Evolutionary conservation across 1,139 yeast genomes (phyloP).

Genomic region (Debaryomyces sp.): DNA sequence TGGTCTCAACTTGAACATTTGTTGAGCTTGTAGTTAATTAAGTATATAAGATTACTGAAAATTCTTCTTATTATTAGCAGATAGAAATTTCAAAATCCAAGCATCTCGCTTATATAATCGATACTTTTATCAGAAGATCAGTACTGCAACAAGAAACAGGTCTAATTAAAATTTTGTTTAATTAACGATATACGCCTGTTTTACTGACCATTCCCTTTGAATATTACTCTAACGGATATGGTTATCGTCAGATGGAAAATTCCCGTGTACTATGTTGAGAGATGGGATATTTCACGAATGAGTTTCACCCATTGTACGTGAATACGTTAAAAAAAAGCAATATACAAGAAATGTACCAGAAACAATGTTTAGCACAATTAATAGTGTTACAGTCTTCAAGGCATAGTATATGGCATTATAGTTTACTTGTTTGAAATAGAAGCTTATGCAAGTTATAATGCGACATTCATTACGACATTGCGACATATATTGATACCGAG

Average conservation of each 20-base stretch:
- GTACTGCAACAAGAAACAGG: not conserved
- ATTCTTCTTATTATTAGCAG: not conserved
- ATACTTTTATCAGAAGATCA: not conserved
- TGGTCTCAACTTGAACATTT: slow-evolving; percentile 5
- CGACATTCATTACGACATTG: not conserved
- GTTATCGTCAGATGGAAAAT: not conserved
- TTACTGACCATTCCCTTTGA: not conserved
- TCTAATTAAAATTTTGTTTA: not conserved
- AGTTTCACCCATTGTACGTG: not conserved
- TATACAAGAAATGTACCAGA: no score
- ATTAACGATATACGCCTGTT: not conserved
- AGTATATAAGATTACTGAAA: not conserved
- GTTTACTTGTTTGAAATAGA: not conserved
- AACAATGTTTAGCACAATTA: not conserved
- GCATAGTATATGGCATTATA: not conserved
- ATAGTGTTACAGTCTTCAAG: not conserved
- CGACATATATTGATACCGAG: slow-evolving; percentile 3
- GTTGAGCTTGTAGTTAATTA: not conserved
- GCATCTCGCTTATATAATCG: slow-evolving; percentile 7
- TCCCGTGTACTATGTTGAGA: not conserved
- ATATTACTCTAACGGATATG: not conserved
- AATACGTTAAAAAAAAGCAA: no score
- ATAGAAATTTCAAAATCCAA: not conserved
- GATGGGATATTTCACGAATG: not conserved
- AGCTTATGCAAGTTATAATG: not conserved